Evolutionary conservation across 2,329 filamentous ascomycete species (phyloP).

Genomic region (Penicillium sp.): DNA sequence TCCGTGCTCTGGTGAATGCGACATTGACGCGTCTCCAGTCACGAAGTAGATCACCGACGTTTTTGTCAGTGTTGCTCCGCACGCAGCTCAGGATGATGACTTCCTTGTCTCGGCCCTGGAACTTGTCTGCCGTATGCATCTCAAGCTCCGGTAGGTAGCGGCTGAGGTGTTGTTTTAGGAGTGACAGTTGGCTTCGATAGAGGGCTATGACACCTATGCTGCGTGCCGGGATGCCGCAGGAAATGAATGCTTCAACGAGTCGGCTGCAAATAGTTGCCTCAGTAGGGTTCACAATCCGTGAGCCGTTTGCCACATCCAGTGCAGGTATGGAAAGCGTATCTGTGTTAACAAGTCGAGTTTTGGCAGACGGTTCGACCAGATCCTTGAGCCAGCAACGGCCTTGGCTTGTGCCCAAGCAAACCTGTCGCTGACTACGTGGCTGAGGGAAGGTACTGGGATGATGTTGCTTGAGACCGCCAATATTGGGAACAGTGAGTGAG

Average conservation of each 20-base stretch:
- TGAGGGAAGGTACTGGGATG: too few relatives aligned
- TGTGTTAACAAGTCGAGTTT: conserved; percentile 89
- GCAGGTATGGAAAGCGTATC: too few relatives aligned
- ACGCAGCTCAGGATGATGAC: conserved; percentile 81
- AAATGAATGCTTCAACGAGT: conserved; percentile 71
- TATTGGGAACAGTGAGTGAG: conserved; percentile 59
- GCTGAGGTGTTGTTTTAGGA: conserved; percentile 66
- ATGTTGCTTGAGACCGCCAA: conserved; percentile 48
- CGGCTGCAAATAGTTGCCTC: conserved; percentile 71
- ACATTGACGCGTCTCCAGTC: conserved; percentile 95
- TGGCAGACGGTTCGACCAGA: conserved; percentile 59
- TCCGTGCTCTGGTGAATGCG: conserved; percentile 84
- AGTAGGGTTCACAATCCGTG: conserved; percentile 72
- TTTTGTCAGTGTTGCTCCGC: conserved; percentile 69
- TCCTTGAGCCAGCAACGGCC: conserved; percentile 66
- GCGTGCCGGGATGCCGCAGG: conserved; percentile 60
- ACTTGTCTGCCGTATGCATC: conserved; percentile 94
- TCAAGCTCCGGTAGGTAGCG: conserved; percentile 58
- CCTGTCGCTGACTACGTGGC: too few relatives aligned
- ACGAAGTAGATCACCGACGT: conserved; percentile 84
- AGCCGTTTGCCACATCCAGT: too few relatives aligned
- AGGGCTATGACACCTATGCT: conserved; percentile 96
- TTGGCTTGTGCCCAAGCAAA: conserved; percentile 49
- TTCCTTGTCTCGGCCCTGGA: conserved; percentile 93
- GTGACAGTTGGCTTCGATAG: conserved; percentile 81